Conservation (phyloP, 2,329 filamentous ascomycete genomes). For the Cladosporium sp. region DNA sequence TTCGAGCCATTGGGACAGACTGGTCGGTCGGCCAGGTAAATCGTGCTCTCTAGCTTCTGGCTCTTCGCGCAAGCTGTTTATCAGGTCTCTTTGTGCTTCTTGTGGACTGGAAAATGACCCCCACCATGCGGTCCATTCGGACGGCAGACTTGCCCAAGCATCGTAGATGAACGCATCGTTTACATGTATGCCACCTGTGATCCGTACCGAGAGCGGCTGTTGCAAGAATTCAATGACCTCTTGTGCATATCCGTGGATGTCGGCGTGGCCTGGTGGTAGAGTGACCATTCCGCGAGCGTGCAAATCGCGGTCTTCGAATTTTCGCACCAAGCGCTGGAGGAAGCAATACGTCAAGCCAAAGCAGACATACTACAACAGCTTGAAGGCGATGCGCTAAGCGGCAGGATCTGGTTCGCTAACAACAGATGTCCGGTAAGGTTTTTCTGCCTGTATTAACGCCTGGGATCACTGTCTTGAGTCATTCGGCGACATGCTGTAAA, state of each 20-base stretch:
- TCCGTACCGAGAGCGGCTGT: conserved; percentile 19
- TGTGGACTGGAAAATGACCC: conserved; percentile 9
- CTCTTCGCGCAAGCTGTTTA: conserved; percentile 18
- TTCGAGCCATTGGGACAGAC: conserved; percentile 19
- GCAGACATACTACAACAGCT: too few relatives aligned
- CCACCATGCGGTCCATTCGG: conserved; percentile 23
- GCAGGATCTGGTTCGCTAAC: too few relatives aligned
- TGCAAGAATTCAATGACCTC: conserved; percentile 19
- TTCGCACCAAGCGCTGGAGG: too few relatives aligned
- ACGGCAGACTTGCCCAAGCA: conserved; percentile 19
- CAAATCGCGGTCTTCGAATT: too few relatives aligned
- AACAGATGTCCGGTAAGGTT: too few relatives aligned
- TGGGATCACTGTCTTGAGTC: too few relatives aligned
- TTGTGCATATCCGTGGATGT: conserved; percentile 13
- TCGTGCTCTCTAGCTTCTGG: not conserved
- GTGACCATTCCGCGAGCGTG: conserved; percentile 10
- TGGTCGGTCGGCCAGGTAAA: conserved; percentile 11
- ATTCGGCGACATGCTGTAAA: too few relatives aligned
- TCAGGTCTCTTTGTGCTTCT: conserved; percentile 21
- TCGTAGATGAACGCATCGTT: conserved; percentile 23
- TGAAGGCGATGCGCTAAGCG: too few relatives aligned
- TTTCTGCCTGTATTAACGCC: too few relatives aligned
- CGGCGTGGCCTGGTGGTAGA: conserved; percentile 11
- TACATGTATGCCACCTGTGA: conserved; percentile 23
- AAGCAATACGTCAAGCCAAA: too few relatives aligned